Evolutionary conservation across 805 yeast genomes (phyloP), one percentile per base, ranked within the genome.

Genomic region (Starmera caribaea): DNA sequence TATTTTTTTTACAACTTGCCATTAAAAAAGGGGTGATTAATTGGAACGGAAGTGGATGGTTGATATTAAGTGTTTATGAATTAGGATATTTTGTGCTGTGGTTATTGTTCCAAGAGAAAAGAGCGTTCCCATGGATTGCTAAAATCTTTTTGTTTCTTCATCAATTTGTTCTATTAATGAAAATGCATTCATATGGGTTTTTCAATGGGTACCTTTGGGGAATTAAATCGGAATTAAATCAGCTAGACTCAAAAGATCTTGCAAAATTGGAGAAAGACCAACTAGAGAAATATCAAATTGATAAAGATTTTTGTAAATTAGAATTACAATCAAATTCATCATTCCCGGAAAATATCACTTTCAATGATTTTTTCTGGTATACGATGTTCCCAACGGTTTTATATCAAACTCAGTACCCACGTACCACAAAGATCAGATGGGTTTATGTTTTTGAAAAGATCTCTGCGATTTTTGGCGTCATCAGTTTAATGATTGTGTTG

Each of bases 121-220:
- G 65, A 55, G 63, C 69, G 32, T 83, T 73, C 51, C 87, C 94
- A 11, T 92, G 98, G 98, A 83, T 89, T 37, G 95, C 87, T 2
- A 79, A 79, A 53, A 89, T 89, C 34, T 92, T 86, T 52, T 62
- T 92, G 45, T 73, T 86, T 43, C 65, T 92, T 38, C 98, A 92
- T 56, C 76, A 88, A 10, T 66, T 87, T 37, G 97, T 92, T 2
- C 66, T 88, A 47, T 57, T 94, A 49, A 92, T 92, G 99, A 92
- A 92, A 57, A 81, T 82, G 77, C 97, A 92, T 58, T 88, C 97
- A 2, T 92, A 80, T 57, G 86, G 86, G 2, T 88, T 84, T 53
- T 92, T 79, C 63, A 89, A 89, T 54, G 98, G 97, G 0, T 87
- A 90, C 56, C 63, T 92, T 43, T 85, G 94, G 88, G 62, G 58